Conservation (phyloP, 1,284 basidiomycete species). For the Cutaneotrichosporon sp. region DNA sequence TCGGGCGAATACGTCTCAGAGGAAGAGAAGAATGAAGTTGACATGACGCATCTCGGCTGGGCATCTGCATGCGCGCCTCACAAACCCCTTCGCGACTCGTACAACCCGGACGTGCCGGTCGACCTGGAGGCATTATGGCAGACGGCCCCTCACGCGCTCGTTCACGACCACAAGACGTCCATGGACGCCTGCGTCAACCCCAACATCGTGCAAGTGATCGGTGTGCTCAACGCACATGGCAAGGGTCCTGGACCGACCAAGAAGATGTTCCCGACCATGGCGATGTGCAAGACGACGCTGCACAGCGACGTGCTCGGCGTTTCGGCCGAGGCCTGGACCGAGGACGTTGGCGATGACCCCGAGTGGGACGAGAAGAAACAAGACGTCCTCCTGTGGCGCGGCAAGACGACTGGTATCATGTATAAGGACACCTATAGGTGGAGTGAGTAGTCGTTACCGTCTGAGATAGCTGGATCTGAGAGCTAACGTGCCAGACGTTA, state of each 20-base stretch:
- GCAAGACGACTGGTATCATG: conserved; percentile 61
- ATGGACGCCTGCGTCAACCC: conserved; percentile 63
- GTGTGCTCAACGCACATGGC: conserved; percentile 54
- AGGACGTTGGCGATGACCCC: conserved; percentile 52
- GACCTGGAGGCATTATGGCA: conserved; percentile 33
- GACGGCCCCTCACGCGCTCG: conserved; percentile 30
- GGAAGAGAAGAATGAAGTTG: conserved; percentile 19
- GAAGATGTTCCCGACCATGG: conserved; percentile 54
- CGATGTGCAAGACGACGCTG: conserved; percentile 56
- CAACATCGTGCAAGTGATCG: conserved; percentile 54
- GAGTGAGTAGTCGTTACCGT: conserved; percentile 45
- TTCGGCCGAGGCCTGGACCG: conserved; percentile 49
- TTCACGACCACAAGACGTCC: conserved; percentile 46
- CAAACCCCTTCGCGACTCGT: conserved; percentile 34
- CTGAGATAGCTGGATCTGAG: no score
- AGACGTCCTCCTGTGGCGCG: conserved; percentile 60
- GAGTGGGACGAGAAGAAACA: conserved; percentile 58
- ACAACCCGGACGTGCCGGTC: conserved; percentile 26
- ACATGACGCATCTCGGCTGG: conserved; percentile 43
- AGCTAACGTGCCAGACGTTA: conserved; percentile 37
- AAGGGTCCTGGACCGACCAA: conserved; percentile 54
- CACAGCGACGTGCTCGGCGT: conserved; percentile 61
- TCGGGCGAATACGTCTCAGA: conserved; percentile 40
- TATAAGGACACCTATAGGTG: conserved; percentile 52
- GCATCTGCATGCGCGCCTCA: conserved; percentile 41